Percentiles rank a stretch among this genome's conserved stretches.
Evolutionary conservation across 306 rosid species (phyloP).

Genomic region (Pterocarpus macrocarpus): DNA sequence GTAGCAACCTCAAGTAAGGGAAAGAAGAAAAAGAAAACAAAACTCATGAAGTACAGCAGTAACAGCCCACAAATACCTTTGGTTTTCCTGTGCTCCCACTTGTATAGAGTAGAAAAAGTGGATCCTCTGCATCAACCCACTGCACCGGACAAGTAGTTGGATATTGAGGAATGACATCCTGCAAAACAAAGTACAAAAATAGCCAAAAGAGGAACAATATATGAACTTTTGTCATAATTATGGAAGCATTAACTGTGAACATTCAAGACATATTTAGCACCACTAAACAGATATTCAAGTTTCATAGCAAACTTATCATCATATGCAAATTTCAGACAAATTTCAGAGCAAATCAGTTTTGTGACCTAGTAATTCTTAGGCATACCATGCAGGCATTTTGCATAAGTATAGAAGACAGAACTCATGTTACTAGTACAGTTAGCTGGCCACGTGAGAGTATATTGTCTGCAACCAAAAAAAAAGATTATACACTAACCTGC

Average conservation of each 20-base stretch:
- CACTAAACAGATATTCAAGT: constrained; percentile 30
- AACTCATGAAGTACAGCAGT: constrained; percentile 18
- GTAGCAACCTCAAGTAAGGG: constrained; percentile 15
- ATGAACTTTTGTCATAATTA: constrained; percentile 24
- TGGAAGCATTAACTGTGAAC: constrained; percentile 36
- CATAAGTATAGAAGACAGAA: constrained; percentile 19
- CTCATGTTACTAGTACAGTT: constrained; percentile 30
- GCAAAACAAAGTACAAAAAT: constrained; percentile 43
- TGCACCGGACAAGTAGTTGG: constrained; percentile 90
- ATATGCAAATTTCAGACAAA: constrained; percentile 27
- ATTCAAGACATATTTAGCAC: constrained; percentile 34
- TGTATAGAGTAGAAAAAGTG: constrained; percentile 94
- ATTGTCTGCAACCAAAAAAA: neutral
- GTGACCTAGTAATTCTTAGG: constrained; percentile 7
- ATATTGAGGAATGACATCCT: constrained; percentile 83
- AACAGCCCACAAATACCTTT: constrained; percentile 66
- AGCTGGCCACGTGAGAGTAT: constrained; percentile 20
- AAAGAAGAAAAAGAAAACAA: constrained; percentile 37
- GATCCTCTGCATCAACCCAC: constrained; percentile 99
- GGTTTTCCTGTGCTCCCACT: constrained; percentile 99
- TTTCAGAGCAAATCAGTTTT: constrained; percentile 10
- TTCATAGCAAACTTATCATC: constrained; percentile 17
- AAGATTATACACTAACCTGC: constrained; percentile 76
- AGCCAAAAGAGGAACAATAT: constrained; percentile 15
- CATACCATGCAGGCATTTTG: constrained; percentile 27